Conservation (phyloP, 1,284 basidiomycete genomes). For the Puccinia polysora region DNA sequence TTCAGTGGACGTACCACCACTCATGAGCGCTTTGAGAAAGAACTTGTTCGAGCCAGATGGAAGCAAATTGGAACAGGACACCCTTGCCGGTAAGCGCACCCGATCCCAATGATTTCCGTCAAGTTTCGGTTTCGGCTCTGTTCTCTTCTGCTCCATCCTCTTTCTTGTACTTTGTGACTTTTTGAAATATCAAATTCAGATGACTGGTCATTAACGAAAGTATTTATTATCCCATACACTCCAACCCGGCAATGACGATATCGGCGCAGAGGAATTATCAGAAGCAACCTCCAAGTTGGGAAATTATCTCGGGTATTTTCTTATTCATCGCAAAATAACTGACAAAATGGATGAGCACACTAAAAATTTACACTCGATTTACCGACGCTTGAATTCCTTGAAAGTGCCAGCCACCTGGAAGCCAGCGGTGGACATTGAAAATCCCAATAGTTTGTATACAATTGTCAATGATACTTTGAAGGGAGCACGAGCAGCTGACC, state of each 20-base stretch:
- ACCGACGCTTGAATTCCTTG: neutral
- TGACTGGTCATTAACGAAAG: too few relatives aligned
- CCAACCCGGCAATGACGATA: neutral
- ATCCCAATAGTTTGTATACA: neutral
- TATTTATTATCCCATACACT: neutral
- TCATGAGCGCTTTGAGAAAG: neutral
- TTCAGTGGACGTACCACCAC: neutral
- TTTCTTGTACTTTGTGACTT: too few relatives aligned
- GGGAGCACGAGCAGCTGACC: neutral
- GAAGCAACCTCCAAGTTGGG: neutral
- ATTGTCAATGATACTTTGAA: neutral
- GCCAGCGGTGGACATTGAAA: neutral
- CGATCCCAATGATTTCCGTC: neutral
- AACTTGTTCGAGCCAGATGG: neutral
- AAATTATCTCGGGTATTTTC: neutral
- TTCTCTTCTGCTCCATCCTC: too few relatives aligned
- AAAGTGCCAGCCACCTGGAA: neutral
- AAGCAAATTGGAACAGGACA: neutral
- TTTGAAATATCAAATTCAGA: too few relatives aligned
- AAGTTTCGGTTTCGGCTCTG: too few relatives aligned
- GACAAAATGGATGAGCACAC: neutral
- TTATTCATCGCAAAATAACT: neutral
- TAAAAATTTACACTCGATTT: neutral
- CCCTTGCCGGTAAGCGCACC: neutral
- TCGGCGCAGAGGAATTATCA: neutral